Percentiles rank a stretch among this genome's conserved stretches.
Conservation (phyloP, 257 asterid species). For the Fraxinus quadrangulata region DNA sequence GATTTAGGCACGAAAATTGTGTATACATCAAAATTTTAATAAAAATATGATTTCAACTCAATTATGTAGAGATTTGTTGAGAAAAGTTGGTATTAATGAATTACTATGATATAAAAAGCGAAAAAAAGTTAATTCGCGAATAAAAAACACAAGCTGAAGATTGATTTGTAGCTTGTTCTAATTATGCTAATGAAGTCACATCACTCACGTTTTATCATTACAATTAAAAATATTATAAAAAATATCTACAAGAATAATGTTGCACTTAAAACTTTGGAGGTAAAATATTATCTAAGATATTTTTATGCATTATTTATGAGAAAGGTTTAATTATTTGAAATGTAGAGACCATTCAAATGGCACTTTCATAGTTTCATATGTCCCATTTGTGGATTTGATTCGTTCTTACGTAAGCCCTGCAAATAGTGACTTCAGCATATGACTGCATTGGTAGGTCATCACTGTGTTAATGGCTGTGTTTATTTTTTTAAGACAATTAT, state of each 20-base stretch:
- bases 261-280: too few relatives aligned
- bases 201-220: too few relatives aligned
- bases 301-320: not conserved
- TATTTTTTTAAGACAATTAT: not conserved
- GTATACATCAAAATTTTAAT: not conserved
- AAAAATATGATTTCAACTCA: not conserved
- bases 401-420: not conserved
- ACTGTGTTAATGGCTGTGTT: not conserved
- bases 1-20: not conserved
- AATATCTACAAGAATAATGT: too few relatives aligned
- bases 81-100: too few relatives aligned
- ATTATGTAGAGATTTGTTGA: not conserved
- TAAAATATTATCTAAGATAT: too few relatives aligned
- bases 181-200: too few relatives aligned
- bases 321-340: not conserved
- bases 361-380: not conserved
- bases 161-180: too few relatives aligned
- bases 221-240: too few relatives aligned
- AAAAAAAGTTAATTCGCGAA: too few relatives aligned
- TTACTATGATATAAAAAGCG: too few relatives aligned
- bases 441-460: not conserved
- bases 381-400: not conserved
- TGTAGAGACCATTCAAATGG: not conserved
- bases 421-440: not conserved
- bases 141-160: too few relatives aligned